Evolutionary conservation across 2,329 filamentous ascomycete species (phyloP).

Genomic region (Microsporum audouinii): DNA sequence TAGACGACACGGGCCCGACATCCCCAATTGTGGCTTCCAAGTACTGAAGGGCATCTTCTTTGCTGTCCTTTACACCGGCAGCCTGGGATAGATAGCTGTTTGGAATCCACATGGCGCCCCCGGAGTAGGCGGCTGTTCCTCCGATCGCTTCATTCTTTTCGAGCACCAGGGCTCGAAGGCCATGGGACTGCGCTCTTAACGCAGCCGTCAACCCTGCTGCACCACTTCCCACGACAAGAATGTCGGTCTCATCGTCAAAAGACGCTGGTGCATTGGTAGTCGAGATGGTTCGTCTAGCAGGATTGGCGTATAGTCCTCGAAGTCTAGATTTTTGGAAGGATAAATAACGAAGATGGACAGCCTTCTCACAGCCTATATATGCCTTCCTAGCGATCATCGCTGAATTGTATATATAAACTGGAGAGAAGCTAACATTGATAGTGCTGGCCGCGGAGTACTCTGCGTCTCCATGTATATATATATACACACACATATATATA

Average conservation of each 20-base stretch:
- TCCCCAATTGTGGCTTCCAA: conserved; percentile 22
- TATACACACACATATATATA: too few relatives aligned
- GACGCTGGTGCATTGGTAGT: background rate
- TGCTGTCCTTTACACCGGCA: conserved; percentile 18
- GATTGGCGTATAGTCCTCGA: background rate
- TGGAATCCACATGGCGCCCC: conserved; percentile 28
- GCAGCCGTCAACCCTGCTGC: conserved; percentile 21
- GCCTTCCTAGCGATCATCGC: too few relatives aligned
- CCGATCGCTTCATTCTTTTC: conserved; percentile 27
- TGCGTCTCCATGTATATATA: too few relatives aligned
- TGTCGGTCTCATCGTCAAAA: conserved; percentile 13
- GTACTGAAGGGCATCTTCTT: conserved; percentile 18
- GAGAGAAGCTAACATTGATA: too few relatives aligned
- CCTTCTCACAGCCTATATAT: too few relatives aligned
- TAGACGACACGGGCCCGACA: conserved; percentile 22
- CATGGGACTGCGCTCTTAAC: conserved; percentile 18
- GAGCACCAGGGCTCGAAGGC: conserved; percentile 21
- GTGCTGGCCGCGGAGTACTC: too few relatives aligned
- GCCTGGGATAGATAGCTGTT: conserved; percentile 18
- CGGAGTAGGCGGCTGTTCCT: conserved; percentile 28
- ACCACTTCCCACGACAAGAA: conserved; percentile 27
- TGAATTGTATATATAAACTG: too few relatives aligned
- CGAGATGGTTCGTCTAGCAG: conserved; percentile 18
- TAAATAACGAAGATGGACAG: too few relatives aligned
- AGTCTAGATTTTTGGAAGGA: background rate